Conservation (phyloP, 2,329 filamentous ascomycete genomes). For the Trichoderma lentiforme region DNA sequence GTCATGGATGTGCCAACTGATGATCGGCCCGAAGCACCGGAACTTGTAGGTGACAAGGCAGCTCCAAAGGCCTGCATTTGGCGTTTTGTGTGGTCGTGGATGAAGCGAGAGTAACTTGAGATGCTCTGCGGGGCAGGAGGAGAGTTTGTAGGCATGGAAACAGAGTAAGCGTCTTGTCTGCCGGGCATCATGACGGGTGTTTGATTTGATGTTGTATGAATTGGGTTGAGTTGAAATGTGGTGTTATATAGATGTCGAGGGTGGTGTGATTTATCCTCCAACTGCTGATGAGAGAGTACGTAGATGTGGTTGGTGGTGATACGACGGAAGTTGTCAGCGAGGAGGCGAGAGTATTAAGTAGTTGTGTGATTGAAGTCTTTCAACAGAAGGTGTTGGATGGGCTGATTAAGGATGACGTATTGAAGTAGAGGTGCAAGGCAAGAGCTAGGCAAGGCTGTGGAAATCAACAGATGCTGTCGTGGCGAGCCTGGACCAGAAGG, state of each 20-base stretch:
- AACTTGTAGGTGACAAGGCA: constrained; percentile 21
- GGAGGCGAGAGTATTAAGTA: not conserved
- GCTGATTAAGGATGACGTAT: not conserved
- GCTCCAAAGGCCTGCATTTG: constrained; percentile 57
- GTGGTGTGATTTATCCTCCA: not conserved
- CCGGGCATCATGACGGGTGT: constrained; percentile 34
- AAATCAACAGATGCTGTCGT: not conserved
- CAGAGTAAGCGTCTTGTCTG: constrained; percentile 39
- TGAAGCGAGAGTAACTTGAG: constrained; percentile 56
- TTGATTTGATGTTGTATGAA: not conserved
- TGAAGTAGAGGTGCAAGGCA: not conserved
- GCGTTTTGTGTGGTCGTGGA: constrained; percentile 63
- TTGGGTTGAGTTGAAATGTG: not conserved
- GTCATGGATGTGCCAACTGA: constrained; percentile 23
- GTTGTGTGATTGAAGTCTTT: not conserved
- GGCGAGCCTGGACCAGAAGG: not conserved
- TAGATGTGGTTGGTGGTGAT: not conserved
- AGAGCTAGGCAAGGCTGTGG: not conserved
- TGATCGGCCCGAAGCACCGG: constrained; percentile 19
- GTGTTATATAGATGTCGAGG: not conserved
- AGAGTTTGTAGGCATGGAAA: constrained; percentile 34
- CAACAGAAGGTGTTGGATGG: not conserved
- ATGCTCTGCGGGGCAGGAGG: constrained; percentile 45
- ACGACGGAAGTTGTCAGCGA: not conserved
- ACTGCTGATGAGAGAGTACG: not conserved